Evolutionary conservation across 345 rosid species (phyloP).

Genomic region (Syzygium oleosum): DNA sequence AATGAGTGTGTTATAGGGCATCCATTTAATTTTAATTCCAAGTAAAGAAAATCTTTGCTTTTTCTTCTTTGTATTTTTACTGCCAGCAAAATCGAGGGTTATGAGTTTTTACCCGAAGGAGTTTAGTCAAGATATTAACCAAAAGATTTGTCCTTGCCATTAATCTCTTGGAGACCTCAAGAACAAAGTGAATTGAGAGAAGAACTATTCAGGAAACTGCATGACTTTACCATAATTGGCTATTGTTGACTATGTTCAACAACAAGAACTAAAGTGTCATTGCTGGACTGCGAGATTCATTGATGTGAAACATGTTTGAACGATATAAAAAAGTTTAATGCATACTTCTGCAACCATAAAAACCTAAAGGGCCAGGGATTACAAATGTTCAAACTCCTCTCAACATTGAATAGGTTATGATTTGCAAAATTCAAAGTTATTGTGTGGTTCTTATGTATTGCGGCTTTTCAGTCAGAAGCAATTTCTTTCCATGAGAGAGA

Average conservation of each 20-base stretch:
- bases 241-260: neutral
- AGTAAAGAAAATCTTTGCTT: neutral
- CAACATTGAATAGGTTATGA: neutral
- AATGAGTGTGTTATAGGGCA: neutral
- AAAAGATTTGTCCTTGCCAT: neutral
- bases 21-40: neutral
- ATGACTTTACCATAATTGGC: neutral
- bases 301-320: neutral
- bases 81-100: neutral
- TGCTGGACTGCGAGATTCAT: neutral
- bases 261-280: neutral
- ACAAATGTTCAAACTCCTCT: neutral
- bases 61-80: neutral
- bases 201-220: neutral
- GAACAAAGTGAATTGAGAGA: neutral
- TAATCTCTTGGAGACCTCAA: neutral
- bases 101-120: neutral
- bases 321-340: neutral
- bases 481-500: neutral
- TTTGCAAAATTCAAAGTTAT: neutral
- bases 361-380: neutral
- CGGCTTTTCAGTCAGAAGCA: neutral
- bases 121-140: neutral
- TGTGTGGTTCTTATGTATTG: neutral
- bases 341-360: neutral